phyloP scores from a whole-genome alignment of 2,329 filamentous ascomycete species.

The Fusarium pseudoanthophilum region DNA sequence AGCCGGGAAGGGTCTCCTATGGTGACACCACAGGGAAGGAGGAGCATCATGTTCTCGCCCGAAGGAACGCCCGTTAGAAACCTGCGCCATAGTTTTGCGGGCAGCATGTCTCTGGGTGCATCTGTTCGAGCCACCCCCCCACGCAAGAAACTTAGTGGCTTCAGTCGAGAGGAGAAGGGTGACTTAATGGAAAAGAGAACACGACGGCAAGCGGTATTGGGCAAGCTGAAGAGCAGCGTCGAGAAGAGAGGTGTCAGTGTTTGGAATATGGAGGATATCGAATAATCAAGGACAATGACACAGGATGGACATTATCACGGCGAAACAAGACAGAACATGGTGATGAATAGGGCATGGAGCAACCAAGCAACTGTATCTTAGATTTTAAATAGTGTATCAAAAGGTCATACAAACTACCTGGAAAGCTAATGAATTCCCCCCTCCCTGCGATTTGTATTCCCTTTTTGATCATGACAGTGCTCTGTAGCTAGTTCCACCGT shows the following conservation, averaged over 20 bases:
- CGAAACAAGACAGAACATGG: constrained; percentile 12
- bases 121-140: constrained; percentile 58
- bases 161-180: constrained; percentile 67
- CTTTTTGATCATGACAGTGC: not conserved
- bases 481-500: not conserved
- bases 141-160: constrained; percentile 71
- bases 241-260: constrained; percentile 62
- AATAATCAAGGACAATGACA: constrained; percentile 47
- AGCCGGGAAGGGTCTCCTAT: constrained; percentile 58
- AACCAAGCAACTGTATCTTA: constrained; percentile 43
- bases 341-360: constrained; percentile 29
- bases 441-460: not conserved
- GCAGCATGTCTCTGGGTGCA: constrained; percentile 55
- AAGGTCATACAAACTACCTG: constrained; percentile 20
- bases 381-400: constrained; percentile 46
- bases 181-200: constrained; percentile 64
- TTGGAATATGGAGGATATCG: constrained; percentile 61
- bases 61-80: constrained; percentile 55
- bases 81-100: constrained; percentile 54
- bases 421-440: constrained; percentile 24
- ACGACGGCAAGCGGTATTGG: constrained; percentile 63
- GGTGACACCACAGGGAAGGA: constrained; percentile 52
- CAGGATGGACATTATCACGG: not conserved
- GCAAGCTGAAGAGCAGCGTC: constrained; percentile 61
- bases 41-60: constrained; percentile 56